These are phyloP conservation scores for Onygenales sp. DNA, from an alignment of 2,329 filamentous ascomycete species.

Conservation along the genomic window DNA sequence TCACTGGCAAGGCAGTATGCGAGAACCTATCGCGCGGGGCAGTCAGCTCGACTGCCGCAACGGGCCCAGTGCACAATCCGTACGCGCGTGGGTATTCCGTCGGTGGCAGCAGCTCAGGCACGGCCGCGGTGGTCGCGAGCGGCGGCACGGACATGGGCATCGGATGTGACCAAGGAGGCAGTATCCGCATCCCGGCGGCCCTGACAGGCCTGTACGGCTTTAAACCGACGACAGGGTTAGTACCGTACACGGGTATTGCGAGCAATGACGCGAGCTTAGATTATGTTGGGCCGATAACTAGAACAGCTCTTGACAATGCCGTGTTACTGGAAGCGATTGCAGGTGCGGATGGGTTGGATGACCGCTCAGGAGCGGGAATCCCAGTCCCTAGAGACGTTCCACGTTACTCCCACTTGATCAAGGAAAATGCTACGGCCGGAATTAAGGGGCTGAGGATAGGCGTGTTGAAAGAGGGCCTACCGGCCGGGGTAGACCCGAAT, in stretches of 20 bases:
- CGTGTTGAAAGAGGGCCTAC: too few relatives aligned
- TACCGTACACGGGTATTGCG: neutral
- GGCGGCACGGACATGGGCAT: too few relatives aligned
- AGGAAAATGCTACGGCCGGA: too few relatives aligned
- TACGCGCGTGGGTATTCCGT: too few relatives aligned
- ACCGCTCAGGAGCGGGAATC: neutral
- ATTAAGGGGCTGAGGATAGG: too few relatives aligned
- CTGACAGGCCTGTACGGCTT: neutral
- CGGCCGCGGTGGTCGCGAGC: too few relatives aligned
- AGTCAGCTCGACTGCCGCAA: slow-evolving; percentile 29
- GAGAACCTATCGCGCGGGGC: slow-evolving; percentile 39
- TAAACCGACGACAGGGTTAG: neutral
- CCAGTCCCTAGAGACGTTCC: too few relatives aligned
- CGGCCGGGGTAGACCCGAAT: too few relatives aligned
- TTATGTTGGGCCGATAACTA: neutral
- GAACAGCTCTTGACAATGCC: neutral
- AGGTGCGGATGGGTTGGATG: neutral
- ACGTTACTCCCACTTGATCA: too few relatives aligned
- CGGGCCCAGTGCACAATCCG: too few relatives aligned
- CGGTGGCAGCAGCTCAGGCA: too few relatives aligned
- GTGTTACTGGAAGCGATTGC: neutral
- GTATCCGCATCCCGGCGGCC: neutral
- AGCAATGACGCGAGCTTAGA: neutral
- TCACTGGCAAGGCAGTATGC: slow-evolving; percentile 38
- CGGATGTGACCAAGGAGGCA: too few relatives aligned